Percentiles rank a stretch among this genome's conserved stretches.
Evolutionary conservation across 2,329 filamentous ascomycete genomes (phyloP).

Genomic region (Orbilia ellipsospora): DNA sequence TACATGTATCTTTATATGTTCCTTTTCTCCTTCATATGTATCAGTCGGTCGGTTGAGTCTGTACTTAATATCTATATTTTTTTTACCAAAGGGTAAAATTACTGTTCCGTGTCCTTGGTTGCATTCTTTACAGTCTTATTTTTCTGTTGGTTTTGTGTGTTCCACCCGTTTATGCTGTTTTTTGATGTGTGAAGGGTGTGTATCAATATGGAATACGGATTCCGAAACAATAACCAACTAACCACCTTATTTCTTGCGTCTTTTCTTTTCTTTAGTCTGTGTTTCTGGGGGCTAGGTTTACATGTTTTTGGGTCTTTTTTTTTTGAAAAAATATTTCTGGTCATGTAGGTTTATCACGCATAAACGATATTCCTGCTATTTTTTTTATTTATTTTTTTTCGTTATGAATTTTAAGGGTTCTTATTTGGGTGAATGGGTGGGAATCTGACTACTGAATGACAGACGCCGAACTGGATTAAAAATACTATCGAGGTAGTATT

Average conservation of each 20-base stretch:
- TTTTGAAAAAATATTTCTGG: background rate
- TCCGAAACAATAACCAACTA: background rate
- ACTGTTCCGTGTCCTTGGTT: slow-evolving; percentile 7
- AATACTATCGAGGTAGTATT: too few relatives aligned
- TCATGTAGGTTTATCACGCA: background rate
- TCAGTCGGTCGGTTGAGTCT: background rate
- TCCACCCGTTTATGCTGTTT: background rate
- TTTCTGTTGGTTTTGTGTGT: background rate
- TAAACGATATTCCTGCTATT: slow-evolving; percentile 7
- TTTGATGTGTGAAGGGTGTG: background rate
- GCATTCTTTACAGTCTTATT: background rate
- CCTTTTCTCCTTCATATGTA: background rate
- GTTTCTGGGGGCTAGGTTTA: background rate
- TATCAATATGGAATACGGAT: background rate
- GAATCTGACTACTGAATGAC: too few relatives aligned
- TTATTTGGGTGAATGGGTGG: too few relatives aligned
- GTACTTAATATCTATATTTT: slow-evolving; percentile 12
- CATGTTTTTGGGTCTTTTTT: background rate
- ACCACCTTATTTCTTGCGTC: background rate
- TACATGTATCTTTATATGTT: slow-evolving; percentile 21
- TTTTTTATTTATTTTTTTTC: background rate
- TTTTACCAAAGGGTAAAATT: slow-evolving; percentile 8
- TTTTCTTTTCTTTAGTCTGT: background rate
- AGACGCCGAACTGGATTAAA: too few relatives aligned
- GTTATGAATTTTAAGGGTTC: background rate